Percentiles rank a stretch among this genome's conserved stretches.
phyloP scores from a whole-genome alignment of 106 monocot species.

The Acanthochlamys bracteata region DNA sequence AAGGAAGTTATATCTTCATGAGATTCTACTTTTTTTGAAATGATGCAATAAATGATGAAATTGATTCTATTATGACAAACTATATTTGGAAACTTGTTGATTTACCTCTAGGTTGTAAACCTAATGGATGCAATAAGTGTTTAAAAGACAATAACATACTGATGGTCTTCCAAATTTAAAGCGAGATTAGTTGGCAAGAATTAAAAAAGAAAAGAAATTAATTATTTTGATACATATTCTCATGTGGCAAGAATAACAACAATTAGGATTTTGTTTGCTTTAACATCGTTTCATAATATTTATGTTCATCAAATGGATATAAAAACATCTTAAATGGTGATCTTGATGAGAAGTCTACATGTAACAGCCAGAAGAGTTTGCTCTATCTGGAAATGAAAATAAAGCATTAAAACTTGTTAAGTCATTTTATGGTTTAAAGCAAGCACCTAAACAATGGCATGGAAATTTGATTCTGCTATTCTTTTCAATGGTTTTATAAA shows the following conservation, averaged over 20 bases:
- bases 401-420: not conserved
- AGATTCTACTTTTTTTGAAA: not conserved
- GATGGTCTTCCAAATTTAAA: no score
- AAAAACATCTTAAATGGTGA: conserved; percentile 1
- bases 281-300: conserved; percentile 1
- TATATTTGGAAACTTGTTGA: no score
- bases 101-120: not conserved
- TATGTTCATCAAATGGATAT: conserved; percentile 5
- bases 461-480: not conserved
- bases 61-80: no score
- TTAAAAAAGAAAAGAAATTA: not conserved
- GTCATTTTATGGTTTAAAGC: conserved; percentile 2
- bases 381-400: not conserved
- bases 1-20: not conserved
- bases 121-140: no score
- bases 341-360: not conserved
- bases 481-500: not conserved
- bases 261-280: not conserved
- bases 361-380: not conserved
- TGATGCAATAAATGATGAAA: not conserved
- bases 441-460: conserved; percentile 1
- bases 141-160: no score
- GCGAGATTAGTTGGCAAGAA: not conserved
- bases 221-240: not conserved
- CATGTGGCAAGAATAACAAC: not conserved